These are phyloP conservation scores for Nigrospora osmanthi DNA, from an alignment of 2,329 filamentous ascomycete species.

Conservation along the genomic window DNA sequence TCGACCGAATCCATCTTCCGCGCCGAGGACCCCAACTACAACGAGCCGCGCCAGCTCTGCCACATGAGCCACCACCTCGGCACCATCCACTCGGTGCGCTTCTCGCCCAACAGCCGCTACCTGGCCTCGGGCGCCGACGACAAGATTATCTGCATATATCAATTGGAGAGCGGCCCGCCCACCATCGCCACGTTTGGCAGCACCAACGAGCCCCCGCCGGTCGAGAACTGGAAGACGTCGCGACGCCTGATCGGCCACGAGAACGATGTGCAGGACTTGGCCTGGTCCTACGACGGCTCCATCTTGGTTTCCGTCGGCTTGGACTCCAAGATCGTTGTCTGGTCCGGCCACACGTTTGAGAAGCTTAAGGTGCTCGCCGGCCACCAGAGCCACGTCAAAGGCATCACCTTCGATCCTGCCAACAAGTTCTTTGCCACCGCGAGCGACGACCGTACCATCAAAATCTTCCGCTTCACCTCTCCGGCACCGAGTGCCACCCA, in stretches of 20 bases:
- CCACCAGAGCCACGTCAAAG: slow-evolving; percentile 97
- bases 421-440: slow-evolving; percentile 99
- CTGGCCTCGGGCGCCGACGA: slow-evolving; percentile 96
- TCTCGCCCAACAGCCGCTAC: slow-evolving; percentile 91
- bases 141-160: slow-evolving; percentile 97
- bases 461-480: slow-evolving; percentile 90
- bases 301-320: slow-evolving; percentile 92
- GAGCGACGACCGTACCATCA: slow-evolving; percentile 93
- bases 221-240: slow-evolving; percentile 97
- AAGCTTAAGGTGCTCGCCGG: slow-evolving; percentile 90
- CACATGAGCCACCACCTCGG: slow-evolving; percentile 98
- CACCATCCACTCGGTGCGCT: slow-evolving; percentile 93
- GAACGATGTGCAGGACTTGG: slow-evolving; percentile 96
- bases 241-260: slow-evolving; percentile 92
- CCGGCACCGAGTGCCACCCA: slow-evolving; percentile 85
- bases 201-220: slow-evolving; percentile 80
- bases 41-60: slow-evolving; percentile 83
- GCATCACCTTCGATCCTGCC: slow-evolving; percentile 95
- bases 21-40: slow-evolving; percentile 62
- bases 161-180: slow-evolving; percentile 75
- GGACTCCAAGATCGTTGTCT: slow-evolving; percentile 96
- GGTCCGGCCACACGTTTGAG: slow-evolving; percentile 97
- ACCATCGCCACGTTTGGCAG: slow-evolving; percentile 62
- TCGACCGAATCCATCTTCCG: slow-evolving; percentile 90
- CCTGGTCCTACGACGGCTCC: slow-evolving; percentile 94